Evolutionary conservation across 2,329 filamentous ascomycete species (phyloP), one percentile per base, ranked within the genome.

Genomic region (Diplodia seriata): DNA sequence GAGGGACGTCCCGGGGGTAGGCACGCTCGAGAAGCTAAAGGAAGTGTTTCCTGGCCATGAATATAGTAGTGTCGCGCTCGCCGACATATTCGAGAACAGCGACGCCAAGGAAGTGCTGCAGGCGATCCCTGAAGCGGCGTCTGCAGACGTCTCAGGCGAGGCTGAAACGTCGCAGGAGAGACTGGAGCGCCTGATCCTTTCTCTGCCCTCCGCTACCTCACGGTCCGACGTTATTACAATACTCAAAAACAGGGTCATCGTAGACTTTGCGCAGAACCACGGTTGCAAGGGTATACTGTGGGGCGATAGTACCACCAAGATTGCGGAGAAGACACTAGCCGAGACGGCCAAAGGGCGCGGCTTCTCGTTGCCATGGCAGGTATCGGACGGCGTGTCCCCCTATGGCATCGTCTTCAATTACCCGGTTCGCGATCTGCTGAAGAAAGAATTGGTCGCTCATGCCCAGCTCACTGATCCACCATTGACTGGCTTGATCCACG

Each of bases 341-440:
- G 92, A 95, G 80, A 93, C 94, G 2, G 93, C 94, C 29, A 97
- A 97, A 80, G 95, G 95, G 1, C 87, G 94, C 59, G 95, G 94
- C 0, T 93, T 90, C 72, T 88, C 91, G 4, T 81, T 98, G 23
- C 92, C 94, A 0, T 94, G 90, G 89, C 87, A 91, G 72, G 87
- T 94, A 18, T 88, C 89, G 62, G 95, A 98, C 76, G 93, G 93
- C 5, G 79, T 83, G 56, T 85, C 86, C 11, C 84, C 85, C 1
- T 84, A 83, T 73, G 86, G 84, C 20, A 73, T 88, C 40, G 77
- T 81, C 66, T 87, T 96, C 71, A 90, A 92, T 79, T 94, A 93
- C 74, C 94, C 94, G 0, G 79, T 97, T 55, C 88, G 94, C 68
- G 95, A 99, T 75, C 81, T 97, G 43, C 90, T 97, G 71, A 90